phyloP scores from a whole-genome alignment of 495 filamentous ascomycete species.

The Chlorociboria aeruginascens region DNA sequence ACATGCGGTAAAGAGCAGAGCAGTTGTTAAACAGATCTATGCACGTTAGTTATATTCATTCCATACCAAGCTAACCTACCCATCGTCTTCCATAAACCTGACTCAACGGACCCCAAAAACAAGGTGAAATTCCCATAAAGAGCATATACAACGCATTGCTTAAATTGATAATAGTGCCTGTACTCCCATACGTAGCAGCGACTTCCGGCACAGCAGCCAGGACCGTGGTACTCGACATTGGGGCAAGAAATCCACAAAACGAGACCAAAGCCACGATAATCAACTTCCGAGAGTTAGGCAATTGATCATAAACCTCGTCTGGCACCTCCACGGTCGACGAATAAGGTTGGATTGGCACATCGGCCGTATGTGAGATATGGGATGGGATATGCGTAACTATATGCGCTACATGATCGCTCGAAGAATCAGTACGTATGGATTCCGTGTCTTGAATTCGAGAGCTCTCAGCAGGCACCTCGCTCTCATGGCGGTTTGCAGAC shows the following conservation, averaged over 20 bases:
- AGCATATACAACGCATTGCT: constrained; percentile 59
- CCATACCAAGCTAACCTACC: constrained; percentile 22
- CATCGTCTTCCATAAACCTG: constrained; percentile 53
- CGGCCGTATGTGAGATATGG: constrained; percentile 15
- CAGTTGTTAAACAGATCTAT: constrained; percentile 43
- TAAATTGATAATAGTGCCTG: constrained; percentile 52
- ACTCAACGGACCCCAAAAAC: constrained; percentile 56
- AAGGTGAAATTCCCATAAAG: constrained; percentile 56
- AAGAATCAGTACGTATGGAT: constrained; percentile 7
- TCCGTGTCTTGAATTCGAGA: constrained; percentile 3
- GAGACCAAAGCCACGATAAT: constrained; percentile 51
- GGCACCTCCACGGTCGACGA: constrained; percentile 29
- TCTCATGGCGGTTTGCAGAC: constrained; percentile 12
- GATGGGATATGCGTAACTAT: constrained; percentile 4
- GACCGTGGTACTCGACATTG: constrained; percentile 56
- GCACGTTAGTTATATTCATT: not conserved
- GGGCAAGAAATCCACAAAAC: constrained; percentile 56
- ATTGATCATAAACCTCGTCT: constrained; percentile 38
- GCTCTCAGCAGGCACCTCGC: not conserved
- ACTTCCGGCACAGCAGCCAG: constrained; percentile 61
- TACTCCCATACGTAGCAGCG: constrained; percentile 46
- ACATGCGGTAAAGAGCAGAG: constrained; percentile 47
- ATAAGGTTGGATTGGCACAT: constrained; percentile 24
- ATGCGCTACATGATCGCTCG: not conserved
- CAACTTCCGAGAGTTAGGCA: constrained; percentile 42